Percentiles rank a stretch among this genome's conserved stretches.
phyloP scores from a whole-genome alignment of 2,329 filamentous ascomycete genomes.

The Talaromyces marneffei region DNA sequence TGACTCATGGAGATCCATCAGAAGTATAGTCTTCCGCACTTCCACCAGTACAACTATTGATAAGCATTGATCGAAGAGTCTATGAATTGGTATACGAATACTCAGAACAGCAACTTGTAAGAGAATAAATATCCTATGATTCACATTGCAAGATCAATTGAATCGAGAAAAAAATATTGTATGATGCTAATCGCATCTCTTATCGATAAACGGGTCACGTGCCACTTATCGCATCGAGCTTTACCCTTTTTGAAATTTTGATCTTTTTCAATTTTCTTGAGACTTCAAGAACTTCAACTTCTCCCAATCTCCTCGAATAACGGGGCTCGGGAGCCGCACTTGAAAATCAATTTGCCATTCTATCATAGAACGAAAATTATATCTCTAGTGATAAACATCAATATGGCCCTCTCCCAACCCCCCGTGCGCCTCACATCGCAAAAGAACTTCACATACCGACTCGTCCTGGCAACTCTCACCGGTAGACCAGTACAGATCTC shows the following conservation, averaged over 20 bases:
- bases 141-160: not conserved
- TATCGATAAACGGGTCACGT: constrained; percentile 6
- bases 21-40: not conserved
- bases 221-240: not conserved
- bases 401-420: constrained; percentile 18
- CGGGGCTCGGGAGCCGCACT: not conserved
- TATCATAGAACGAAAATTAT: no score
- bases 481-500: constrained; percentile 86
- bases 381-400: not conserved
- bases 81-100: no score
- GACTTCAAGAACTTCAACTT: not conserved
- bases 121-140: not conserved
- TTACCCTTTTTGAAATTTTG: constrained; percentile 3
- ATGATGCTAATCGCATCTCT: not conserved
- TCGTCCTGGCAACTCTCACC: constrained; percentile 85
- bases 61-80: no score
- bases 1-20: not conserved
- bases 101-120: not conserved
- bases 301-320: not conserved
- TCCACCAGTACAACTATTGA: not conserved
- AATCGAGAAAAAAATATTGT: not conserved
- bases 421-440: constrained; percentile 75
- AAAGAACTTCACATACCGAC: constrained; percentile 72
- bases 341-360: not conserved
- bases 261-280: constrained; percentile 2